phyloP scores from a whole-genome alignment of 106 monocot species.

The Ottelia alismoides region DNA sequence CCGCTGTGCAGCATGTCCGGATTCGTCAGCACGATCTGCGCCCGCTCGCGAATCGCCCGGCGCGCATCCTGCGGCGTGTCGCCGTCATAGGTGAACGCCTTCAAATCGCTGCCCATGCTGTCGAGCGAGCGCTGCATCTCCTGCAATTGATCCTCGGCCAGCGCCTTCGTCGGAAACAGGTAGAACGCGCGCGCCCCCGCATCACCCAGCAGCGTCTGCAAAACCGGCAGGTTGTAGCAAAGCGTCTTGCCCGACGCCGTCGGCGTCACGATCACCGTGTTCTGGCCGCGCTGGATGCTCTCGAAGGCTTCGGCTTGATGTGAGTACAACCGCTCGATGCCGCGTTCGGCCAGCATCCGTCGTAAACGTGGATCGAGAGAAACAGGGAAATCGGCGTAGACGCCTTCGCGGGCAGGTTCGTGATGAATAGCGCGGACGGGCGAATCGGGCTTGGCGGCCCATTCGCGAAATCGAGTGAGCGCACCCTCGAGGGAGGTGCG shows the following conservation, averaged over 20 bases:
- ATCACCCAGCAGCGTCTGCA: slow-evolving; percentile 43
- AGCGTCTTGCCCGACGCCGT: slow-evolving; percentile 90
- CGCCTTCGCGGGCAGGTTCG: no score
- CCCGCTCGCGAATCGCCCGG: slow-evolving; percentile 60
- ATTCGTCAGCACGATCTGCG: slow-evolving; percentile 86
- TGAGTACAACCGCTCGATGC: background rate
- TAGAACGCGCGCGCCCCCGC: slow-evolving; percentile 57
- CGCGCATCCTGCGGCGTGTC: slow-evolving; percentile 61
- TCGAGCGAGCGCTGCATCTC: slow-evolving; percentile 31
- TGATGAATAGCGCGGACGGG: no score
- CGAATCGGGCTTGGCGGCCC: no score
- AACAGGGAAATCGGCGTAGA: no score
- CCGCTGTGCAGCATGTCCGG: slow-evolving; percentile 94
- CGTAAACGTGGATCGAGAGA: no score
- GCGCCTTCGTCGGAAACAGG: slow-evolving; percentile 92
- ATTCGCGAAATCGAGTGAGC: no score
- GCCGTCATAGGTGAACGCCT: slow-evolving; percentile 69
- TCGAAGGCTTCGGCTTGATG: background rate
- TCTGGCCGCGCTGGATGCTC: slow-evolving; percentile 38
- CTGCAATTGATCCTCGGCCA: slow-evolving; percentile 90
- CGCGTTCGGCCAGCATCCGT: no score
- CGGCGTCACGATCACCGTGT: slow-evolving; percentile 71
- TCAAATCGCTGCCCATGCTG: no score
- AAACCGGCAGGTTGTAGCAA: slow-evolving; percentile 81
- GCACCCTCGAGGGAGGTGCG: no score